Conservation (phyloP, 495 filamentous ascomycete species). For the Cenococcum geophilum region DNA sequence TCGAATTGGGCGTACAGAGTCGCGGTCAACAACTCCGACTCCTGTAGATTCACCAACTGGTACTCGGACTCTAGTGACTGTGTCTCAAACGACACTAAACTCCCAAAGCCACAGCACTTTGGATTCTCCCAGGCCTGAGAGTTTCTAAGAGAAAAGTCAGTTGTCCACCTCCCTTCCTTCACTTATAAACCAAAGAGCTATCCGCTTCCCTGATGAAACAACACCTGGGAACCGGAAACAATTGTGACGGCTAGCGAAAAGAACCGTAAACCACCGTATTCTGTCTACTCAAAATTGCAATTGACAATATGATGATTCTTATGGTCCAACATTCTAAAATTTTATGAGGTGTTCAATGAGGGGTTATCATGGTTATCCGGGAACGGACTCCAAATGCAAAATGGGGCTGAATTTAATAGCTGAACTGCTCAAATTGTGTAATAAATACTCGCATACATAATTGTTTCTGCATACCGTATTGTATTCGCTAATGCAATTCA, state of each 20-base stretch:
- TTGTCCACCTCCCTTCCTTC: background rate
- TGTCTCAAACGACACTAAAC: background rate
- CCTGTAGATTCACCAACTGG: background rate
- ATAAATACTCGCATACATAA: background rate
- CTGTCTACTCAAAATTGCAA: no score
- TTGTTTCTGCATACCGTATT: background rate
- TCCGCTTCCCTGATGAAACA: slow-evolving; percentile 26
- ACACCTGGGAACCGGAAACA: background rate
- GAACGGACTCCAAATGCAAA: no score
- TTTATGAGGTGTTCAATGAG: no score
- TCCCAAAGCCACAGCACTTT: background rate
- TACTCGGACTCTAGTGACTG: background rate
- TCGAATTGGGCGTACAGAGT: slow-evolving; percentile 21
- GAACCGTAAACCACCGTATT: no score
- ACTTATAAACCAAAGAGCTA: slow-evolving; percentile 9
- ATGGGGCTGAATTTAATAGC: no score
- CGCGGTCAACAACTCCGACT: background rate
- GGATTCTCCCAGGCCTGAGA: background rate
- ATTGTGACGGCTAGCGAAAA: no score
- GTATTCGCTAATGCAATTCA: background rate
- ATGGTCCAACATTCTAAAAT: no score
- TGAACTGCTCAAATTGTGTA: no score
- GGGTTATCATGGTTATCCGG: no score
- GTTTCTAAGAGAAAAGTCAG: background rate
- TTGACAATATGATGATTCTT: no score